phyloP scores from a whole-genome alignment of 2,329 filamentous ascomycete species.

The Trichoderma guizhouense region DNA sequence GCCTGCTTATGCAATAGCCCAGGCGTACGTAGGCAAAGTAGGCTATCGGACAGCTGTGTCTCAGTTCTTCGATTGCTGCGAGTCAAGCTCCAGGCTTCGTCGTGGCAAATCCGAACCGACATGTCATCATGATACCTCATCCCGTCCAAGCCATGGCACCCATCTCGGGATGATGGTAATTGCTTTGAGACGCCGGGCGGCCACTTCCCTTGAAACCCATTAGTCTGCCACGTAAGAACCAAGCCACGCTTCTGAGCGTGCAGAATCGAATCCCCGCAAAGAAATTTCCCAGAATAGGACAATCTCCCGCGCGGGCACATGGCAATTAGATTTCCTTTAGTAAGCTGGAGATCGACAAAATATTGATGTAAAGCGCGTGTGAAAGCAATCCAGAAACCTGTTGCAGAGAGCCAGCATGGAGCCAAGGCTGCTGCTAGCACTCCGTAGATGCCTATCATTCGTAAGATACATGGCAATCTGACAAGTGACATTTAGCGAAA shows the following conservation, averaged over 20 bases:
- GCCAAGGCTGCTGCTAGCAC: neutral
- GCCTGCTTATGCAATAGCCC: neutral
- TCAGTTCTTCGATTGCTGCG: neutral
- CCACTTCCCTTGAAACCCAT: neutral
- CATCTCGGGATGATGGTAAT: neutral
- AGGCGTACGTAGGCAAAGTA: neutral
- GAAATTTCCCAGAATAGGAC: neutral
- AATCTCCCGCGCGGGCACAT: constrained; percentile 1
- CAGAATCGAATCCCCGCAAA: neutral
- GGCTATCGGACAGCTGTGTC: neutral
- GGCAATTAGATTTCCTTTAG: neutral
- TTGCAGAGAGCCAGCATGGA: neutral
- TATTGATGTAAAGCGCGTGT: neutral
- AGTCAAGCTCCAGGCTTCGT: neutral
- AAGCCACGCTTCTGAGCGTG: neutral
- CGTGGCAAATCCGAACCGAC: neutral
- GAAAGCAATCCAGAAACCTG: neutral
- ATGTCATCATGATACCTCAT: constrained; percentile 2
- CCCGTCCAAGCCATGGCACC: neutral
- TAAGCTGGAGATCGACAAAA: neutral
- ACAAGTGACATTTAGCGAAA: neutral
- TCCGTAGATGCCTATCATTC: neutral
- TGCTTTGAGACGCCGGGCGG: neutral
- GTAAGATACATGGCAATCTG: neutral
- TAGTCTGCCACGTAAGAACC: constrained; percentile 5